Base-by-base conservation (phyloP, 352 stramenopile species). In the Pythium brachiatum region DNA sequence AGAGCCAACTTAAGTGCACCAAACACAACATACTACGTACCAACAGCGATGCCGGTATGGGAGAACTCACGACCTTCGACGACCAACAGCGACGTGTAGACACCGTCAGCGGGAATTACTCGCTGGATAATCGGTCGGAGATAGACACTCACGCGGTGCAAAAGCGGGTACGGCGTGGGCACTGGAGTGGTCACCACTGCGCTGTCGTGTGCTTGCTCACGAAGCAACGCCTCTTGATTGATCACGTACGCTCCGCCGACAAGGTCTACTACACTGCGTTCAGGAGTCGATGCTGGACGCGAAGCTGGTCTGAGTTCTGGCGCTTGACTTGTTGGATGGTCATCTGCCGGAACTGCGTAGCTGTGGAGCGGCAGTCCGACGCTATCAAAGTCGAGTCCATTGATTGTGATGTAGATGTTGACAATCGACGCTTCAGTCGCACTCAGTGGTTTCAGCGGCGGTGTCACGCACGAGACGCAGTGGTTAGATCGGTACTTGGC, bases 21-120 rank as follows among this genome's bases (percentile, higher is more conserved):
- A 43, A 11, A 3, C 46, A 5, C 38, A 54, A 7, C 18, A 41
- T 5, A 48, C 11, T 31, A 53, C 78, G 18, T 74, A 90, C 81
- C 78, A 7, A 81, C 64, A 2, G 74, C 79, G 18, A 78, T 54
- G 20, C 64, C 70, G 9, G 82, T 89, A 36, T 79, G 53, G 0
- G 78, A 85, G 25, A 91, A 89, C 20, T 82, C 71, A 2, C 58
- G 60, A 1, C 82, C 82, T 25, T 86, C 67, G 46, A 89, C 66
- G 2, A 77, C 81, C 15, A 91, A 21, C 11, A 66, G 69, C 7
- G 78, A 88, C 0, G 82, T 91, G 60, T 91, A 89, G 23, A 86
- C 57, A 0, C 82, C 79, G 32, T 91, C 78, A 1, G 74, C 80
- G 0, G 79, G 76, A 2, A 69, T 53, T 2, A 89, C 71, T 15